phyloP scores from a whole-genome alignment of 805 yeast species.

The Pichia manshurica region DNA sequence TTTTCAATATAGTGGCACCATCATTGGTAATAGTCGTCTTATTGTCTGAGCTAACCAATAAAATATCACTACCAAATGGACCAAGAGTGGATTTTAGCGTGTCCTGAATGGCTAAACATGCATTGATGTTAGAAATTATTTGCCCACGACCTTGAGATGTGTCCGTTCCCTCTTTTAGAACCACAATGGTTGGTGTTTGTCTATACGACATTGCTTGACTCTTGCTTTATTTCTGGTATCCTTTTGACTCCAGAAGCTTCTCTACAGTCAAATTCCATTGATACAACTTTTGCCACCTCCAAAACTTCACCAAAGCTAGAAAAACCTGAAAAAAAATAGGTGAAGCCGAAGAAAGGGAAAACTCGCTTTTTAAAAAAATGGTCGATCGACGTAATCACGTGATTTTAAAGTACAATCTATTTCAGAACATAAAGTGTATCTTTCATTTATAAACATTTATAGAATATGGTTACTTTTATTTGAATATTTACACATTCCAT shows the following conservation, averaged over 20 bases:
- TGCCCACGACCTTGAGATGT: constrained; percentile 96
- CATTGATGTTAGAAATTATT: constrained; percentile 90
- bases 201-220: constrained; percentile 64
- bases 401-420: no score
- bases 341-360: no score
- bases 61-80: constrained; percentile 93
- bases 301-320: no score
- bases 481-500: constrained; percentile 45
- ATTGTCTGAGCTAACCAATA: constrained; percentile 73
- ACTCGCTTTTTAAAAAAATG: no score
- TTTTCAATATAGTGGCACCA: constrained; percentile 92
- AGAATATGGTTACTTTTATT: background rate
- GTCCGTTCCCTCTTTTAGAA: constrained; percentile 96
- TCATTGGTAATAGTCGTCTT: constrained; percentile 95
- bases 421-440: no score
- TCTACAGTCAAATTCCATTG: no score
- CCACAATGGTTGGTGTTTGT: constrained; percentile 97
- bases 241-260: no score
- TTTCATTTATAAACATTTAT: no score
- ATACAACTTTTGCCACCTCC: no score
- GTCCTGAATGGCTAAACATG: constrained; percentile 95
- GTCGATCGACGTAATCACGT: no score
- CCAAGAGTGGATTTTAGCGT: constrained; percentile 93
- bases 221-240: no score
- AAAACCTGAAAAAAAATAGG: no score